A percentile compares a stretch with the other conserved stretches of the same genome.
These are phyloP conservation scores for Carex kokanica DNA, from an alignment of 176 grass and related monocot species.

Conservation along the genomic window DNA sequence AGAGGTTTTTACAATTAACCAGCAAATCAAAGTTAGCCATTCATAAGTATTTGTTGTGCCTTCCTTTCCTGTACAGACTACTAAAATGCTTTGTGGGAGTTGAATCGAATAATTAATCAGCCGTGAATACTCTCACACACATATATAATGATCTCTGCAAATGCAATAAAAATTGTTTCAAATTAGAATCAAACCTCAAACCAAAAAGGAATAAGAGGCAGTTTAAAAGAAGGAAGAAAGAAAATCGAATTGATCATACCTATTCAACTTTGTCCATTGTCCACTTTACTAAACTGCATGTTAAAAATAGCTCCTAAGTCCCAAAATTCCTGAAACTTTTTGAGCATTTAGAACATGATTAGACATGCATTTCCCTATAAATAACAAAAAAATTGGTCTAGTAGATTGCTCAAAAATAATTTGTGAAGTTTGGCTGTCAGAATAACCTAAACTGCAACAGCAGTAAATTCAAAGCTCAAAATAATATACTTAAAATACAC, in stretches of 20 bases:
- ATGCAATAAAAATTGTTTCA: background rate
- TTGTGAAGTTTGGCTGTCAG: no score
- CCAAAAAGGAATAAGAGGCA: background rate
- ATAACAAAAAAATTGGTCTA: no score
- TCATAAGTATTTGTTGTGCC: background rate
- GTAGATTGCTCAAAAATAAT: no score
- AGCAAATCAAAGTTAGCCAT: background rate
- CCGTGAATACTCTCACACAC: background rate
- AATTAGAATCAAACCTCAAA: background rate
- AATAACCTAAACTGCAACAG: no score
- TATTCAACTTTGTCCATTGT: slow-evolving; percentile 34
- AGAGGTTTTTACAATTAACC: no score
- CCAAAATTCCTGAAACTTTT: no score
- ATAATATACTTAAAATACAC: no score
- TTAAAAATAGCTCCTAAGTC: no score
- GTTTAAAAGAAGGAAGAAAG: background rate
- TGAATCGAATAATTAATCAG: background rate
- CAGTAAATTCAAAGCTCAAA: no score
- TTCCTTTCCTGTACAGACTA: slow-evolving; percentile 6
- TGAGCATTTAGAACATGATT: no score
- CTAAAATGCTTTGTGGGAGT: background rate
- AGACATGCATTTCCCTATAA: no score
- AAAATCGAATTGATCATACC: background rate
- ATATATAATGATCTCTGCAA: slow-evolving; percentile 10
- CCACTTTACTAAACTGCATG: no score